These are phyloP conservation scores for Aspergillus caelatus DNA, from an alignment of 2,329 filamentous ascomycete species.

Conservation along the genomic window DNA sequence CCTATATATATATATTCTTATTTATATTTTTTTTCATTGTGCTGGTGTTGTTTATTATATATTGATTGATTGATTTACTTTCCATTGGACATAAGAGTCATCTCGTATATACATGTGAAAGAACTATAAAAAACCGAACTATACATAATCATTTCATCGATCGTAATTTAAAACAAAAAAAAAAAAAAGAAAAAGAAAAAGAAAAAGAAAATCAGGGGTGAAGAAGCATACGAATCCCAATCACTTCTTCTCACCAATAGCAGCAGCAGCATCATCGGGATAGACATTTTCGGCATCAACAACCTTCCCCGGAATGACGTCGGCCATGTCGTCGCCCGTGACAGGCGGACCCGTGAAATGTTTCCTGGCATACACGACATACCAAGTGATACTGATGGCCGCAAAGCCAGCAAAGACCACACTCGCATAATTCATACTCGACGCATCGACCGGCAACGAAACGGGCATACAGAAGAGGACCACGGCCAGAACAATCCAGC, in stretches of 20 bases:
- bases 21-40: too few species aligned
- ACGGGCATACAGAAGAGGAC: conserved; percentile 78
- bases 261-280: conserved; percentile 20
- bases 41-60: too few species aligned
- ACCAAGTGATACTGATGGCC: conserved; percentile 63
- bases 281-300: conserved; percentile 36
- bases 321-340: conserved; percentile 31
- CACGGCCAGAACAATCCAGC: conserved; percentile 71
- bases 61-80: too few species aligned
- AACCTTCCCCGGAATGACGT: conserved; percentile 35
- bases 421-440: conserved; percentile 68
- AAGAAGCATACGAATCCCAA: not conserved
- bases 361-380: conserved; percentile 64
- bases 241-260: conserved; percentile 13
- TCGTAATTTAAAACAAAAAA: not conserved
- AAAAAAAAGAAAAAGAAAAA: not conserved
- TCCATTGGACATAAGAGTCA: too few species aligned
- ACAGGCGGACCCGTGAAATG: conserved; percentile 63
- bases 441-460: conserved; percentile 58
- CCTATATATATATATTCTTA: too few species aligned
- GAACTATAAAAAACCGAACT: not conserved
- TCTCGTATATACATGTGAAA: not conserved
- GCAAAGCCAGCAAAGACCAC: conserved; percentile 68
- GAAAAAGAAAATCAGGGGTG: not conserved
- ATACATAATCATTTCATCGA: not conserved